A percentile compares a stretch with the other conserved stretches of the same genome.
Conservation (phyloP, 495 filamentous ascomycete species). For the Alectoria sarmentosa region DNA sequence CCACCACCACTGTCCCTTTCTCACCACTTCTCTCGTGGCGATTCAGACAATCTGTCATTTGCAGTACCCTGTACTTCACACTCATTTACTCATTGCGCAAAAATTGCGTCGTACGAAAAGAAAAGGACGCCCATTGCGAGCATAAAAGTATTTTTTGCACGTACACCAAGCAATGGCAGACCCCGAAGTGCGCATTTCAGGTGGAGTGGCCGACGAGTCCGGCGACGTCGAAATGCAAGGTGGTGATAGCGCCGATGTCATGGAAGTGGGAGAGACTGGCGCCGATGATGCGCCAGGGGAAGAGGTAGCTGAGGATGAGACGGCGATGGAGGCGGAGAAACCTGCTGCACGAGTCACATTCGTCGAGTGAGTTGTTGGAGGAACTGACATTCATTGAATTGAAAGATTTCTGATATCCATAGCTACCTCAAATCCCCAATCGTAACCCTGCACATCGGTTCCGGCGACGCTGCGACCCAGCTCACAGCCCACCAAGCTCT, state of each 20-base stretch:
- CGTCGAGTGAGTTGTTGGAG: conserved; percentile 18
- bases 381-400: neutral
- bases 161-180: conserved; percentile 21
- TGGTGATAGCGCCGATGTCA: conserved; percentile 18
- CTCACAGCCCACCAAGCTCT: conserved; percentile 76
- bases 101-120: neutral
- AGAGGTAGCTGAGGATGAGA: conserved; percentile 18
- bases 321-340: conserved; percentile 5
- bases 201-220: conserved; percentile 4
- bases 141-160: neutral
- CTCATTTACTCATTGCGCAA: neutral
- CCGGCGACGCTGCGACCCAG: conserved; percentile 48
- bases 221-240: conserved; percentile 26
- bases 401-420: neutral
- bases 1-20: conserved; percentile 1
- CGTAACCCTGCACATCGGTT: conserved; percentile 67
- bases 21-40: neutral
- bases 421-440: conserved; percentile 69
- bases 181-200: conserved; percentile 24
- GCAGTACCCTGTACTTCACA: too few species aligned
- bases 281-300: conserved; percentile 18
- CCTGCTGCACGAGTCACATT: conserved; percentile 20
- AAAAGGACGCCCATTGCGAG: neutral
- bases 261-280: conserved; percentile 23
- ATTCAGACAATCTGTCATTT: neutral